A percentile compares a stretch with the other conserved stretches of the same genome.
Conservation (phyloP, 495 filamentous ascomycete species). For the Copromyces sp. region DNA sequence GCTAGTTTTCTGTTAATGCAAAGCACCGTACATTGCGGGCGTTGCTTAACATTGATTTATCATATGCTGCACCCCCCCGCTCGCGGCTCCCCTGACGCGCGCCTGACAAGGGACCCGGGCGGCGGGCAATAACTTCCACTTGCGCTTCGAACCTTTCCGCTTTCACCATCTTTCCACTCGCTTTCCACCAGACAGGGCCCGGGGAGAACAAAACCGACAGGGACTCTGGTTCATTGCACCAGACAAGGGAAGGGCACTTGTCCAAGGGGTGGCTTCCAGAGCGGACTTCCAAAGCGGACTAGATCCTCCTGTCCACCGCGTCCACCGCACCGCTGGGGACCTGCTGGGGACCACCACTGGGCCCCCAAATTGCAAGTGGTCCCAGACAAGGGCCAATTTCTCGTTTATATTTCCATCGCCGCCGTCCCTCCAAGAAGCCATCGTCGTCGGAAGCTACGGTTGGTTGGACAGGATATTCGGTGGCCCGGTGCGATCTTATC, state of each 20-base stretch:
- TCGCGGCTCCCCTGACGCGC: background rate
- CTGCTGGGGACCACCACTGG: background rate
- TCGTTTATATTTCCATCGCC: slow-evolving; percentile 1
- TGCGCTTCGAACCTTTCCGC: background rate
- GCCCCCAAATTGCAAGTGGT: background rate
- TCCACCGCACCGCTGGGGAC: background rate
- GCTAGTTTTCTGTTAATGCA: slow-evolving; percentile 5
- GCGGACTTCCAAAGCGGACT: background rate
- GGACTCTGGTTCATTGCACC: background rate
- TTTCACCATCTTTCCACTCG: background rate
- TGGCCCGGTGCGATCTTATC: background rate
- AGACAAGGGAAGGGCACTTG: background rate
- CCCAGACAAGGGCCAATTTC: background rate
- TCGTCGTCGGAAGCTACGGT: background rate
- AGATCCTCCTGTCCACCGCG: background rate
- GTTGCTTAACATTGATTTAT: background rate
- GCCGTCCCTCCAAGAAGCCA: background rate
- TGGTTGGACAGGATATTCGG: background rate
- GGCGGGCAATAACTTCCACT: background rate
- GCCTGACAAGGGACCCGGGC: background rate
- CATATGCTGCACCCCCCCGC: background rate
- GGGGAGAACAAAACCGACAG: background rate
- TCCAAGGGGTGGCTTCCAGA: background rate
- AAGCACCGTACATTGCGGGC: background rate
- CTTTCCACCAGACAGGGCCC: background rate